Evolutionary conservation across 208 protist species (phyloP), one percentile per base, ranked within the genome.

Genomic region (Leishmania tropica): DNA sequence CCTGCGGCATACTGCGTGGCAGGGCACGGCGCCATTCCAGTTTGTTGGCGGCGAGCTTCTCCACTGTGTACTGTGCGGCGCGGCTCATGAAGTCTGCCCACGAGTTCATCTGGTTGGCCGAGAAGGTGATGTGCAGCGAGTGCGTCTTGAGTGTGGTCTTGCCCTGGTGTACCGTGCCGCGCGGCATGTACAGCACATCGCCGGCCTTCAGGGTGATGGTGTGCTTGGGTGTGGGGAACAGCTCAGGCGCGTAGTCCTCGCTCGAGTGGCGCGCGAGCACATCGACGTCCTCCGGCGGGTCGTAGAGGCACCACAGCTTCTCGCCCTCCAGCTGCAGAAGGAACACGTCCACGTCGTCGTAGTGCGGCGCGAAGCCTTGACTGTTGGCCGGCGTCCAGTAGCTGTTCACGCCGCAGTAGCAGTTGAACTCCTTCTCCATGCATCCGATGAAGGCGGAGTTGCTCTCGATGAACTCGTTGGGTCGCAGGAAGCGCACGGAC

Each of bases 291-390:
- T 87, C 83, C 3, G 75, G 84, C 24, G 96, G 92, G 42, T 89
- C 78, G 84, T 99, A 98, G 37, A 99, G 85, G 37, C 82, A 87
- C 98, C 98, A 99, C 40, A 88, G 75, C 82, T 99, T 99, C 53
- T 89, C 90, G 6, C 94, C 98, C 79, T 99, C 97, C 1, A 98
- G 75, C 85, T 99, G 98, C 48, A 99, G 81, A n/a, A 99, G 90
- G 76, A 99, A 99, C 35, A 96, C 98, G 56, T 99, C 98, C 0
- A 99, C 96, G 84, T 99, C 98, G 83, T 99, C 98, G 87, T 97
- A 98, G 90, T 99, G 98, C 64, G 98, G 98, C 5, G 98, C 98
- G 74, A 98, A 98, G 40, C 96, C 96, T 81, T 98, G 93, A 60
- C 92, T 94, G 65, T 88, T 83, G 51, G 94, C 82, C 15, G 98